Conservation (phyloP, 2,329 filamentous ascomycete species). For the Elsinoe perseae region DNA sequence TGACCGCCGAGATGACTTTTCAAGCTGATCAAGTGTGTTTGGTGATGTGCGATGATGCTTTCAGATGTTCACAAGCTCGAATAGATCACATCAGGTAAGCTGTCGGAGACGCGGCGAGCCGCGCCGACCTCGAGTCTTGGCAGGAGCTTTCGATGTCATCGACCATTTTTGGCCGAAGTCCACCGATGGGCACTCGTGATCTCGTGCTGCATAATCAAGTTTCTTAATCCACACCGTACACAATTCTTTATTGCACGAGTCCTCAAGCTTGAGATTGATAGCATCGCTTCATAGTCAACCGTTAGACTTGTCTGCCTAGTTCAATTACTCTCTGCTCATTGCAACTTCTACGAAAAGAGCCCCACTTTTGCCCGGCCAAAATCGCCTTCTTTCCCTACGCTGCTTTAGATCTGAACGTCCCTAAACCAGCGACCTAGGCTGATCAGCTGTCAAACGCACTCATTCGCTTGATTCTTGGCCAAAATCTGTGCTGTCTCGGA, state of each 20-base stretch:
- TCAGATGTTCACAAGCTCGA: constrained; percentile 11
- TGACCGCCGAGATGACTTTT: constrained; percentile 13
- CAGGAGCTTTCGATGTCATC: constrained; percentile 11
- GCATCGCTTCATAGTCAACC: no score
- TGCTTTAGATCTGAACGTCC: no score
- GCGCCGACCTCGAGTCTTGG: constrained; percentile 16
- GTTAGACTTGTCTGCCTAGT: not conserved
- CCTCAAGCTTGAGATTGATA: no score
- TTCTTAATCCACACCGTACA: not conserved
- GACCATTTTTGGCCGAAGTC: not conserved
- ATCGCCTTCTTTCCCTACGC: not conserved
- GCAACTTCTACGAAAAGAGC: not conserved
- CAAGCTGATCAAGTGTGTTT: not conserved
- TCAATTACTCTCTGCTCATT: not conserved
- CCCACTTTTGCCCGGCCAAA: not conserved
- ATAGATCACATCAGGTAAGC: constrained; percentile 11
- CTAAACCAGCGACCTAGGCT: no score
- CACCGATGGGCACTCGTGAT: not conserved
- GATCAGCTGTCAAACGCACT: no score
- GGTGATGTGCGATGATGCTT: constrained; percentile 14
- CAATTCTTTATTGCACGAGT: not conserved
- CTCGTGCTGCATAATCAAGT: constrained; percentile 1
- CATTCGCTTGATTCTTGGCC: no score
- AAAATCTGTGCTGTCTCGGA: no score
- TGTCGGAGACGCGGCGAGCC: constrained; percentile 13